These are phyloP conservation scores for Corchorus olitorius DNA, from an alignment of 345 rosid species.

Conservation along the genomic window DNA sequence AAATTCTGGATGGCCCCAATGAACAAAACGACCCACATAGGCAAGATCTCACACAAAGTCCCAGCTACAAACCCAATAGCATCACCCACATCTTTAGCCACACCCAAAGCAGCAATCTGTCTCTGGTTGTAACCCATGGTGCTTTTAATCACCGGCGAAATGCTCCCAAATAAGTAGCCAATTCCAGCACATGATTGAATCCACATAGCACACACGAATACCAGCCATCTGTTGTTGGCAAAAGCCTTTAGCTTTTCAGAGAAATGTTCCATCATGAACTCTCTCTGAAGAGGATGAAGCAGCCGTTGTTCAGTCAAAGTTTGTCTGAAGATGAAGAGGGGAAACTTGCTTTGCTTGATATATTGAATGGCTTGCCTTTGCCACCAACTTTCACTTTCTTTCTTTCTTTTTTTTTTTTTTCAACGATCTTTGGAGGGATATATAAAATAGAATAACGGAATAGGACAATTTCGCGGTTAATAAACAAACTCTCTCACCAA, in stretches of 20 bases:
- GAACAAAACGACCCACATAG: slow-evolving; percentile 58
- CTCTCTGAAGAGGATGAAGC: not conserved
- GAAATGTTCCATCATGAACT: slow-evolving; percentile 19
- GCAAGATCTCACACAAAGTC: slow-evolving; percentile 57
- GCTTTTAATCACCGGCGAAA: slow-evolving; percentile 74
- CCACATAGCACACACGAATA: slow-evolving; percentile 86
- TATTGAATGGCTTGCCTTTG: too few species aligned
- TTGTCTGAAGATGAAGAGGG: too few species aligned
- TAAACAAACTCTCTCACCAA: too few species aligned
- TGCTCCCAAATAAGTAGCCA: slow-evolving; percentile 84
- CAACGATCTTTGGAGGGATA: too few species aligned
- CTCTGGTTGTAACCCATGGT: slow-evolving; percentile 72
- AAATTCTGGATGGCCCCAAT: slow-evolving; percentile 66
- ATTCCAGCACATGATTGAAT: slow-evolving; percentile 75
- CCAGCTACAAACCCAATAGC: slow-evolving; percentile 69
- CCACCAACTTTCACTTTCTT: too few species aligned
- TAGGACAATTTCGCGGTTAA: too few species aligned
- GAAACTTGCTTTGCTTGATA: too few species aligned
- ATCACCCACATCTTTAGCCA: slow-evolving; percentile 85
- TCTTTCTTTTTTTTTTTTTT: too few species aligned
- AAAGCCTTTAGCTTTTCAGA: slow-evolving; percentile 39
- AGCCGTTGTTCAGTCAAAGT: too few species aligned
- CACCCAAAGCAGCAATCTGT: slow-evolving; percentile 72
- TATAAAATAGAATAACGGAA: too few species aligned
- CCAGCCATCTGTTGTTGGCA: slow-evolving; percentile 69